phyloP scores from a whole-genome alignment of 345 rosid species.

The Dovyalis caffra region DNA sequence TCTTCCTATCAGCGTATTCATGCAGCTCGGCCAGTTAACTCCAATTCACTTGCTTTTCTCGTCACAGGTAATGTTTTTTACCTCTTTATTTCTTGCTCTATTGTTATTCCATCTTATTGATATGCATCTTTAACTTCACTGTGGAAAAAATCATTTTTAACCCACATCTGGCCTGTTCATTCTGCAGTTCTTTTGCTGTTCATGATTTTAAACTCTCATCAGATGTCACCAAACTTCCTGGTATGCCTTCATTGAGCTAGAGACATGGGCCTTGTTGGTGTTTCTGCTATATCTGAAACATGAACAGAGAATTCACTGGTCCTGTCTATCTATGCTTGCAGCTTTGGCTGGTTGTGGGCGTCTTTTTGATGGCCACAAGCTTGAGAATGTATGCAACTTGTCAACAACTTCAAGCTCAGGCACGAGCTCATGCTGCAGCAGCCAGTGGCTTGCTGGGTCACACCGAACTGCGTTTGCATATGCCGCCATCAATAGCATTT shows the following conservation, averaged over 20 bases:
- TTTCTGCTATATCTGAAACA: neutral
- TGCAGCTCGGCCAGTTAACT: constrained; percentile 75
- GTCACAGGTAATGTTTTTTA: constrained; percentile 62
- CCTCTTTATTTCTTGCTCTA: constrained; percentile 2
- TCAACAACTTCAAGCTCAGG: constrained; percentile 94
- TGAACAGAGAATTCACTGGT: neutral
- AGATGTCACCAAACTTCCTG: constrained; percentile 93
- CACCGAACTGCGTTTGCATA: constrained; percentile 81
- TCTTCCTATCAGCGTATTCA: constrained; percentile 64
- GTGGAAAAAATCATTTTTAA: neutral
- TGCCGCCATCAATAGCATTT: constrained; percentile 89
- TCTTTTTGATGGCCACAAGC: constrained; percentile 85
- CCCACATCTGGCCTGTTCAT: constrained; percentile 7
- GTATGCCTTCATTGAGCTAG: constrained; percentile 32
- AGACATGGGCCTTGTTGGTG: neutral
- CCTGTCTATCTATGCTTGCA: constrained; percentile 28
- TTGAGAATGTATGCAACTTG: constrained; percentile 94
- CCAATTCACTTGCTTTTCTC: constrained; percentile 88
- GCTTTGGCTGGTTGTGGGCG: constrained; percentile 94
- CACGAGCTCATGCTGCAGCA: constrained; percentile 85
- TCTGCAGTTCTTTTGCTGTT: constrained; percentile 82
- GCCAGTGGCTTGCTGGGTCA: constrained; percentile 83
- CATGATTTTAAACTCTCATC: constrained; percentile 94
- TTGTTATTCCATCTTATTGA: neutral
- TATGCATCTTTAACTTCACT: neutral